Base-by-base conservation (phyloP, 192 early-diverging fungal genomes). In the Dissophora globulifera region DNA sequence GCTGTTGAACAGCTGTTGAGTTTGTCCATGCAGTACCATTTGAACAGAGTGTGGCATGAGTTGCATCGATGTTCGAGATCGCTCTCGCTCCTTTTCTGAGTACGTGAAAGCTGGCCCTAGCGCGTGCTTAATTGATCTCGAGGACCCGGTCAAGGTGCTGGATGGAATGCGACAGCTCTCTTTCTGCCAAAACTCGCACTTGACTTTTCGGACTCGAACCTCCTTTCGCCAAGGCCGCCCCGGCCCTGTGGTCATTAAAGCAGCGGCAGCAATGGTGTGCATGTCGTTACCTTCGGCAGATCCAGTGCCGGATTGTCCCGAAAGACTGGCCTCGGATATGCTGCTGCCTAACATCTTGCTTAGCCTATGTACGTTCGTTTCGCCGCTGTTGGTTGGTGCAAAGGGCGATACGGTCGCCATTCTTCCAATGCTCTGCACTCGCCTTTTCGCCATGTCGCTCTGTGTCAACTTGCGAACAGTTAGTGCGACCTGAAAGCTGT, bases 161-260 rank as follows among this genome's bases (percentile, higher is more conserved):
- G 60, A 56, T 3, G 69, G 69, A 20, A 72, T 52, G 0, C 61
- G 60, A 31, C 71, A 75, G 42, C 62, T 75, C 22, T 75, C 71
- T 45, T 75, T 75, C 55, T 75, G 71, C 71, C 71, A 75, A 46
- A 75, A 75, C 27, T 75, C 71, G 27, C 71, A 75, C 48, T 75
- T 66, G 42, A 75, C 71, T 26, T 75, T 75, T 17, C 71, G 71
- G 11, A 75, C 71, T 27, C 56, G 55, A 32, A 75, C 50, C 11
- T 75, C 71, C 30, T 60, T 75, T 49, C 66, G 46, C 66, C 56
- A 68, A 2, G 55, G 16, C 57, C 38, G 17, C 29, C 40, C 56
- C 13, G 27, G 10, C 5, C 40, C 29, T 38, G 7, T n/a, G n/a
- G n/a, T n/a, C n/a, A n/a, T n/a, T n/a, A 43, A 7, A 2, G 40